Conservation (phyloP, 495 filamentous ascomycete genomes). For the Aspergillus baeticus region DNA sequence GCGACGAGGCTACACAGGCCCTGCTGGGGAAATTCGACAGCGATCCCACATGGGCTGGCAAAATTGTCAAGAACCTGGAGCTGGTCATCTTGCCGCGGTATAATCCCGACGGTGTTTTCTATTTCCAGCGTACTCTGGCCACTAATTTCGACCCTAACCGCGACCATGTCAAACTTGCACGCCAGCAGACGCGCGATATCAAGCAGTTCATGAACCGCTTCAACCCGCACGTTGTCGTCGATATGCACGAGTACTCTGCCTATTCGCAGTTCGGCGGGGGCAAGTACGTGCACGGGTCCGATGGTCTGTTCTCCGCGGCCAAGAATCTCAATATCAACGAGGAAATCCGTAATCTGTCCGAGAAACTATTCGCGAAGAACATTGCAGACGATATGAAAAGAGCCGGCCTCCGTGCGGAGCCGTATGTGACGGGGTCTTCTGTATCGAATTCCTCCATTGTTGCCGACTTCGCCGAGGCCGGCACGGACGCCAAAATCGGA, state of each 20-base stretch:
- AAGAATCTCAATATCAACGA: conserved; percentile 13
- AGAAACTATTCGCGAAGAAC: conserved; percentile 6
- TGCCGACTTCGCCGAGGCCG: conserved; percentile 10
- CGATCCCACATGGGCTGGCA: neutral
- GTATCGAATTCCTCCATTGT: neutral
- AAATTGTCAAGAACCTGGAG: conserved; percentile 3
- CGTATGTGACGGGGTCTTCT: conserved; percentile 8
- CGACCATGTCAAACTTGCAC: conserved; percentile 11
- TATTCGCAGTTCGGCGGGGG: neutral
- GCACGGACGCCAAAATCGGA: conserved; percentile 7
- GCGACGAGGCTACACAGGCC: conserved; percentile 9
- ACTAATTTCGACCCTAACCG: conserved; percentile 9
- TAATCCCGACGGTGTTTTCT: conserved; percentile 7
- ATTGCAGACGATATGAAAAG: conserved; percentile 6
- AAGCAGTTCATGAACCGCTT: conserved; percentile 8
- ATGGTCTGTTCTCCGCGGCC: conserved; percentile 8
- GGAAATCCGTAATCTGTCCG: conserved; percentile 4
- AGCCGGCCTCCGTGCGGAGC: conserved; percentile 7
- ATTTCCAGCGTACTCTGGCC: conserved; percentile 10
- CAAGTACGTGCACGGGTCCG: conserved; percentile 5
- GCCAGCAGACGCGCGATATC: conserved; percentile 8
- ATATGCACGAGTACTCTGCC: conserved; percentile 9
- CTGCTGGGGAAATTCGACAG: conserved; percentile 5
- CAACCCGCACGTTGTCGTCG: conserved; percentile 3
- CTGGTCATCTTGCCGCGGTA: conserved; percentile 3